Percentiles rank a stretch among this genome's conserved stretches.
Conservation (phyloP, 2,329 filamentous ascomycete genomes). For the Penicillium sp. region DNA sequence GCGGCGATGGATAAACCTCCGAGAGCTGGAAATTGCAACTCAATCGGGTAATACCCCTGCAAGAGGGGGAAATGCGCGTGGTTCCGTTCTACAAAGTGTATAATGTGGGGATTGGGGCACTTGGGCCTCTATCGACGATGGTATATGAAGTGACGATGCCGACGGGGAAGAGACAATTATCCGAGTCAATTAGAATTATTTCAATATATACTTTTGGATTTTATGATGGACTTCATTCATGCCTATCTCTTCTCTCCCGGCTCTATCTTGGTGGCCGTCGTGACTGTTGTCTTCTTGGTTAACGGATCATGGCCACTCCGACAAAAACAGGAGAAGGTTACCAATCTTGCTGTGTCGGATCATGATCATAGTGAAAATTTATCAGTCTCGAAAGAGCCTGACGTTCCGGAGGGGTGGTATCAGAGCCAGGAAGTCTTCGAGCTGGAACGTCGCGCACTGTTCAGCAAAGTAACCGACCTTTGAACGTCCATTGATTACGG, state of each 20-base stretch:
- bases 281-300: constrained; percentile 13
- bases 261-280: constrained; percentile 13
- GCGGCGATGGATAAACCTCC: neutral
- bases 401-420: constrained; percentile 42
- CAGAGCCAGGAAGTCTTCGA: constrained; percentile 46
- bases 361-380: neutral
- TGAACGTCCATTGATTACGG: too few relatives aligned
- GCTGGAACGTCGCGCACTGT: constrained; percentile 52
- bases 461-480: constrained; percentile 43
- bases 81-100: constrained; percentile 7
- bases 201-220: neutral
- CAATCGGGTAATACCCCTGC: constrained; percentile 20
- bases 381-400: constrained; percentile 40
- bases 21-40: constrained; percentile 24
- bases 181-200: neutral
- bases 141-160: constrained; percentile 16
- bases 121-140: constrained; percentile 6
- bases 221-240: constrained; percentile 17
- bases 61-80: constrained; percentile 4
- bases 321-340: neutral
- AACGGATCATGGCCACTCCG: constrained; percentile 11
- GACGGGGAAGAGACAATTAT: neutral
- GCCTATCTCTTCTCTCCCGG: constrained; percentile 8
- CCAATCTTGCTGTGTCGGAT: neutral
- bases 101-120: constrained; percentile 17